Evolutionary conservation across 1,139 yeast genomes (phyloP).

Genomic region (Diutina rugosa): DNA sequence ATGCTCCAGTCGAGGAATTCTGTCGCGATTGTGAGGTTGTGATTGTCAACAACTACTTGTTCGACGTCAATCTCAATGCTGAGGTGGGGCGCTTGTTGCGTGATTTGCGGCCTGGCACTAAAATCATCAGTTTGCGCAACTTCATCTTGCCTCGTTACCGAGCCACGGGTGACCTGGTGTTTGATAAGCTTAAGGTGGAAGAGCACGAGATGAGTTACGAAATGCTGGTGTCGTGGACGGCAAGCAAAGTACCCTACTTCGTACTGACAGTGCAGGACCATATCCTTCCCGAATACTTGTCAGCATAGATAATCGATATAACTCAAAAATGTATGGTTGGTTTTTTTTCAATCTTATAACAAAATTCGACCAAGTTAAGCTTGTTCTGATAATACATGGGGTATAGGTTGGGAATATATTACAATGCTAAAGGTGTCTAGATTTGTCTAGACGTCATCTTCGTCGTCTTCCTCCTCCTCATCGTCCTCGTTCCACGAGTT

Average conservation of each 20-base stretch:
- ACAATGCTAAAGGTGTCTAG: neutral
- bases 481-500: constrained; percentile 66
- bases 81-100: constrained; percentile 53
- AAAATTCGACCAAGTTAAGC: too few species aligned
- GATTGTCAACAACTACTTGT: constrained; percentile 71
- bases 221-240: constrained; percentile 86
- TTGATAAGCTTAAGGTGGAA: constrained; percentile 56
- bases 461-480: constrained; percentile 47
- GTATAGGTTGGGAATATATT: neutral
- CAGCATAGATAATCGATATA: neutral
- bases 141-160: constrained; percentile 50
- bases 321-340: neutral
- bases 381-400: neutral
- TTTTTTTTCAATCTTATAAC: too few species aligned
- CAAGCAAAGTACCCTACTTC: constrained; percentile 69
- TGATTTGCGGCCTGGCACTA: constrained; percentile 61
- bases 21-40: constrained; percentile 59
- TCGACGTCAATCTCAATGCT: constrained; percentile 59
- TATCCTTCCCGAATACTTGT: neutral
- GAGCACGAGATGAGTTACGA: constrained; percentile 24
- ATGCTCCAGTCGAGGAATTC: constrained; percentile 37
- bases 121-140: constrained; percentile 66
- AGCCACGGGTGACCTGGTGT: constrained; percentile 40
- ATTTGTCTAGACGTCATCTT: constrained; percentile 1
- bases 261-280: constrained; percentile 51